Evolutionary conservation across 78 protist species (phyloP).

Genomic region (Monocercomonoides exilis): DNA sequence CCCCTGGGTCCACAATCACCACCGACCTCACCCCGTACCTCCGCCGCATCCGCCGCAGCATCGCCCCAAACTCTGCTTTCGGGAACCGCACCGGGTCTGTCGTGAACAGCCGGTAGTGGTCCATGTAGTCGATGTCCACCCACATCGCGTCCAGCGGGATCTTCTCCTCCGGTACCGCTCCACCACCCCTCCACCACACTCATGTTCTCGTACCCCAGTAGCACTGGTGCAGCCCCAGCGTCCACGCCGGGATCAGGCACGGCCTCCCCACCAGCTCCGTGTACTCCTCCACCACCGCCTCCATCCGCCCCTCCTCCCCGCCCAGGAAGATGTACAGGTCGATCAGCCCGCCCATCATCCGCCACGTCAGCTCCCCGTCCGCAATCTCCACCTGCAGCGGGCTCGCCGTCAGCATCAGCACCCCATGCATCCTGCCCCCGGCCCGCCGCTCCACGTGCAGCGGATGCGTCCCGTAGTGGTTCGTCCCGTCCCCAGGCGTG

Average conservation of each 20-base stretch:
- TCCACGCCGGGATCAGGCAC: not conserved
- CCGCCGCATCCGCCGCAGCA: too few relatives aligned
- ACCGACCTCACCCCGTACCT: too few relatives aligned
- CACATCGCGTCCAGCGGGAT: too few relatives aligned
- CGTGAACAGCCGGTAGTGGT: too few relatives aligned
- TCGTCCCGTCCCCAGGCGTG: not conserved
- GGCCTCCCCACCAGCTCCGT: not conserved
- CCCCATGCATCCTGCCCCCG: not conserved
- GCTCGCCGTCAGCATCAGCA: not conserved
- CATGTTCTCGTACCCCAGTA: not conserved
- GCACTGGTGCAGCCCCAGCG: not conserved
- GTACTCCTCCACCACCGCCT: not conserved
- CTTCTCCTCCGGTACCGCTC: not conserved
- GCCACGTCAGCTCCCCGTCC: not conserved
- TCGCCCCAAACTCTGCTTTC: too few relatives aligned
- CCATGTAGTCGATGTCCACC: too few relatives aligned
- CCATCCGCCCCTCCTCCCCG: not conserved
- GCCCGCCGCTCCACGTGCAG: not conserved
- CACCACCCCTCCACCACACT: not conserved
- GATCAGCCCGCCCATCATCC: not conserved
- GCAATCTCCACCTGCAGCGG: not conserved
- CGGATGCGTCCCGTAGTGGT: not conserved
- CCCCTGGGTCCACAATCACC: conserved; percentile 21
- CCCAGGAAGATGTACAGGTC: not conserved
- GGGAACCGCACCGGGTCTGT: too few relatives aligned